A percentile compares a stretch with the other conserved stretches of the same genome.
These are phyloP conservation scores for Hawksworthiomyces lignivorus DNA, from an alignment of 2,329 filamentous ascomycete species.

Conservation along the genomic window DNA sequence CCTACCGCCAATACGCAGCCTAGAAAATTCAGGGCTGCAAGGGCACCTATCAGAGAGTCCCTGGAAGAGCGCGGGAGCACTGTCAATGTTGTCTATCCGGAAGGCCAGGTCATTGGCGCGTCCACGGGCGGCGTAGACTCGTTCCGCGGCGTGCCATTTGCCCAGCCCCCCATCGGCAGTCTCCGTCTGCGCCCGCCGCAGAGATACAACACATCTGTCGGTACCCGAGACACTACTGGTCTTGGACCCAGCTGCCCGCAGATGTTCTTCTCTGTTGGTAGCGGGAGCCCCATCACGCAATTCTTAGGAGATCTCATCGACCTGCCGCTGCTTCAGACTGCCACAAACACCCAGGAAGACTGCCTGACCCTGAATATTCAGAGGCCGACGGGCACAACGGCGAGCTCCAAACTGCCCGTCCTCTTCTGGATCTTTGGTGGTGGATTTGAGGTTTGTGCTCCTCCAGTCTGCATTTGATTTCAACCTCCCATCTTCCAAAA, in stretches of 20 bases:
- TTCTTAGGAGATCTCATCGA: slow-evolving; percentile 44
- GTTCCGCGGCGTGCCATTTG: slow-evolving; percentile 70
- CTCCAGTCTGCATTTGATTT: neutral
- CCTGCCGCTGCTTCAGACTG: slow-evolving; percentile 48
- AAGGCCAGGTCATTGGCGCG: slow-evolving; percentile 8
- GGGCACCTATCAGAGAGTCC: neutral
- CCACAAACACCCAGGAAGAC: slow-evolving; percentile 52
- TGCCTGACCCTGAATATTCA: slow-evolving; percentile 56
- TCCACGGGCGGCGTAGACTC: slow-evolving; percentile 45
- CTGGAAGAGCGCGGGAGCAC: neutral
- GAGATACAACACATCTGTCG: slow-evolving; percentile 47
- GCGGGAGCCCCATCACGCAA: slow-evolving; percentile 31
- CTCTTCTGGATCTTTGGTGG: slow-evolving; percentile 67
- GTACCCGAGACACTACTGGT: slow-evolving; percentile 53
- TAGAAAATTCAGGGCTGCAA: too few relatives aligned
- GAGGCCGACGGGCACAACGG: slow-evolving; percentile 47
- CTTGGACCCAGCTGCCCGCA: slow-evolving; percentile 61
- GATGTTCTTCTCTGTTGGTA: slow-evolving; percentile 53
- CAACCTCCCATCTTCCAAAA: neutral
- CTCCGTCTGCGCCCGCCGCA: slow-evolving; percentile 64
- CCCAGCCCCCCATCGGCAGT: slow-evolving; percentile 57
- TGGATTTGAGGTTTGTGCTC: slow-evolving; percentile 41
- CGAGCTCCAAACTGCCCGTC: slow-evolving; percentile 53
- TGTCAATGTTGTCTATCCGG: slow-evolving; percentile 11
- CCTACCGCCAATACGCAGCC: too few relatives aligned